Base-by-base conservation (phyloP, 768 basidiomycete genomes). In the Cystofilobasidium bisporidii region DNA sequence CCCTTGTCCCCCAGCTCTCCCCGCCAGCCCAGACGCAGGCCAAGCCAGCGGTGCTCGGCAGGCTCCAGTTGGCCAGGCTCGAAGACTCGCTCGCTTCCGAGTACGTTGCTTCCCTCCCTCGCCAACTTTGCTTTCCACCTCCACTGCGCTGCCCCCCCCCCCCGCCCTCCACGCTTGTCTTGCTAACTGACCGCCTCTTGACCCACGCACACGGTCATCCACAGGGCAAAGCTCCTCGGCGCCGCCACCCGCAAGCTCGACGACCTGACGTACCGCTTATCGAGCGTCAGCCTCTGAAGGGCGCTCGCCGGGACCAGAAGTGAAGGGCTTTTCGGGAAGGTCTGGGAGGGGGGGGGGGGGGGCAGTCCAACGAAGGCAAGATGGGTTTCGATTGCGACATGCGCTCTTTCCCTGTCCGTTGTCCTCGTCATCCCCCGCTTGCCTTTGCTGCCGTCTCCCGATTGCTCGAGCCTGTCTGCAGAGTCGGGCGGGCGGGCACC, bases 201-300 rank as follows among this genome's bases (percentile, higher is more conserved):
- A 22, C 33, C 36, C 4, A 8, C 24, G 20, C 63, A 3, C 30
- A 14, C n/a, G n/a, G n/a, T n/a, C n/a, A 43, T 36, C 58, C 20
- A 14, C 48, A 67, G 66, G 45, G 61, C 66, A 33, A 67, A 67
- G 53, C 60, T 67, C 40, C 61, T 67, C 38, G 33, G 59, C 36
- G 28, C 60, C 18, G 66, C 61, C 12, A 67, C 66, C 3, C 40
- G 38, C 15, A 67, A 67, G 36, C 66, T 65, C 30, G 64, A 65
- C 53, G 53, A 56, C 24, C 64, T 65, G 28, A 45, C 64, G 0
- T 24, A 33, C n/a, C 53, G 53, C 18, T 30, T 56, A 6, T 26
- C 28, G 28, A 5, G 12, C 28, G 53, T 56, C 53, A 1, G 30
- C 17, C 12, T 56, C 53, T 56, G 28, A 56, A 30, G n/a, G 14